Conservation (phyloP, 129 eudicot genomes). For the Tagetes patula region DNA sequence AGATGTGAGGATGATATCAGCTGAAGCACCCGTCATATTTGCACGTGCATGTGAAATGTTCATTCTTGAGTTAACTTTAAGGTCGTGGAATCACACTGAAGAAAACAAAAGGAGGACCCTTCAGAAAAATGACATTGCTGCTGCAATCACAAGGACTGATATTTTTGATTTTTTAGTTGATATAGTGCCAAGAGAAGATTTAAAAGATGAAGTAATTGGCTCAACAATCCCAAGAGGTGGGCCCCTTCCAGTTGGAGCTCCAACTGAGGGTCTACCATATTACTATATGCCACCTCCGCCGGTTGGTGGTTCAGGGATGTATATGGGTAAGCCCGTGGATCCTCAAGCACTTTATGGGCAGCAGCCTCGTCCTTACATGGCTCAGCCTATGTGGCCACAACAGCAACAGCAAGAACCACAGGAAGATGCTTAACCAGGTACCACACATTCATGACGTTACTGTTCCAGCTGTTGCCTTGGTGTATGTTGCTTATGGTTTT, state of each 20-base stretch:
- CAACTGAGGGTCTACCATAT: constrained; percentile 72
- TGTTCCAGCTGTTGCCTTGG: background rate
- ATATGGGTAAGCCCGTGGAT: constrained; percentile 76
- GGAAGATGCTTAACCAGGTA: constrained; percentile 54
- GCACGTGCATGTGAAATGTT: constrained; percentile 98
- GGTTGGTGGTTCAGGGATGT: constrained; percentile 77
- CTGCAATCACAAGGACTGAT: constrained; percentile 92
- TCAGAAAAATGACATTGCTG: constrained; percentile 91
- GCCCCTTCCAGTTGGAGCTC: constrained; percentile 68
- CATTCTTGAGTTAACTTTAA: constrained; percentile 75
- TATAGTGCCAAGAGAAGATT: constrained; percentile 85
- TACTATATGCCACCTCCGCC: constrained; percentile 84
- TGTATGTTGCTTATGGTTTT: background rate
- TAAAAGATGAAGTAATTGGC: constrained; percentile 84
- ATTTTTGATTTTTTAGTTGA: constrained; percentile 89
- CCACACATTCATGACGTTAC: background rate
- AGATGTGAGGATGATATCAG: constrained; percentile 93
- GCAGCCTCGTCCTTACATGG: constrained; percentile 80
- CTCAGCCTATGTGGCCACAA: constrained; percentile 88
- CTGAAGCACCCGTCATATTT: constrained; percentile 92
- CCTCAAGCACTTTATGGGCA: constrained; percentile 66
- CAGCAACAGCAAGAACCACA: constrained; percentile 79
- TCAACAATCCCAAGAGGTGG: constrained; percentile 84
- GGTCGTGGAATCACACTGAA: constrained; percentile 94
- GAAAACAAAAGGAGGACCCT: constrained; percentile 92